phyloP scores from a whole-genome alignment of 1,284 basidiomycete species.

The Taiwanofungus camphoratus region DNA sequence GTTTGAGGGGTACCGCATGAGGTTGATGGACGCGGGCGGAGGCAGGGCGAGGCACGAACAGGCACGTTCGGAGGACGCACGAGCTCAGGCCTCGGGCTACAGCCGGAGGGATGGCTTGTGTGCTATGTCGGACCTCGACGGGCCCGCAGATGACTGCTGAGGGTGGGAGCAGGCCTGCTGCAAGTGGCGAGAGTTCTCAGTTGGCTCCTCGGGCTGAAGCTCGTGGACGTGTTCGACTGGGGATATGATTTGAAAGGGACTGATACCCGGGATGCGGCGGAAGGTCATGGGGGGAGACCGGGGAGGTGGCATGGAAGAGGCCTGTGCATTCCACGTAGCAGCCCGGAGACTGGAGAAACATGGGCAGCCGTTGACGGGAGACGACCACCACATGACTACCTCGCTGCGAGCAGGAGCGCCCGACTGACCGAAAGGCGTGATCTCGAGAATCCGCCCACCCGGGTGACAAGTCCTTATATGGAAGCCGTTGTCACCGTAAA shows the following conservation, averaged over 20 bases:
- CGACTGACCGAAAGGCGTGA: too few relatives aligned
- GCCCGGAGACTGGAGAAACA: too few relatives aligned
- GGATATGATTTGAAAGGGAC: neutral
- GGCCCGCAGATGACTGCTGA: too few relatives aligned
- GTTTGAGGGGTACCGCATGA: too few relatives aligned
- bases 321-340: neutral
- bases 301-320: neutral
- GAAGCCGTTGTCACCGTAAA: neutral
- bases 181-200: neutral
- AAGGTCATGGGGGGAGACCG: neutral
- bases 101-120: too few relatives aligned
- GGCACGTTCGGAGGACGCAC: too few relatives aligned
- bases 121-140: too few relatives aligned
- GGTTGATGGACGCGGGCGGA: too few relatives aligned
- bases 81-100: too few relatives aligned
- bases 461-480: neutral
- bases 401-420: neutral
- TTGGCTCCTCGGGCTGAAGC: neutral
- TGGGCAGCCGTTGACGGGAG: neutral
- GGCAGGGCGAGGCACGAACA: too few relatives aligned
- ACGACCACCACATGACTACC: neutral
- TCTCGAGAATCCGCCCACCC: too few relatives aligned
- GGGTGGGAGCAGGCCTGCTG: neutral
- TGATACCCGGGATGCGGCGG: neutral
- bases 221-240: neutral